Evolutionary conservation across 169 alveolate genomes (phyloP).

Genomic region (Plasmodium billcollinsi): DNA sequence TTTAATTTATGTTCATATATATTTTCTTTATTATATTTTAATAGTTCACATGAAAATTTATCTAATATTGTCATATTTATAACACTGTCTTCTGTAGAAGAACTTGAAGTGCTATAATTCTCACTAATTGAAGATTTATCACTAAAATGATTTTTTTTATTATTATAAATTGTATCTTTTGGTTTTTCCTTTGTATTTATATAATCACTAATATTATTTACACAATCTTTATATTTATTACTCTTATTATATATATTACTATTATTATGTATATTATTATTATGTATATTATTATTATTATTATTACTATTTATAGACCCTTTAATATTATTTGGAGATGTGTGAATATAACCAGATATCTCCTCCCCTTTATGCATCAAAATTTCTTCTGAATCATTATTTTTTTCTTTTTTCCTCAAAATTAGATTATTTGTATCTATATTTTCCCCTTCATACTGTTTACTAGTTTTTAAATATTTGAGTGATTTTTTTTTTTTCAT

Average conservation of each 20-base stretch:
- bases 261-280: no score
- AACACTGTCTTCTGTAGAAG: conserved; percentile 16
- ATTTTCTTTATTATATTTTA: conserved; percentile 40
- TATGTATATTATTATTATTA: background rate
- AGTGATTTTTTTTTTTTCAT: conserved; percentile 51
- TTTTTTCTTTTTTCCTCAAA: background rate
- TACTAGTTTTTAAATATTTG: background rate
- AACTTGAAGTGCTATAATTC: background rate
- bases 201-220: background rate
- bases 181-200: background rate
- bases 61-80: conserved; percentile 46
- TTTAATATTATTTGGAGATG: no score
- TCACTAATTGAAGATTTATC: conserved; percentile 1
- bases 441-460: background rate
- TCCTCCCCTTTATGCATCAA: background rate
- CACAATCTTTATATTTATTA: background rate
- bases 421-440: no score
- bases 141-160: background rate
- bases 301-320: background rate
- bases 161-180: background rate
- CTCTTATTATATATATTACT: background rate
- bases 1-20: conserved; percentile 35
- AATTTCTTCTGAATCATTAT: background rate
- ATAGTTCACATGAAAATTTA: conserved; percentile 31
- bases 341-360: no score